Conservation (phyloP, 208 protist genomes). For the Phytomonas francai region DNA sequence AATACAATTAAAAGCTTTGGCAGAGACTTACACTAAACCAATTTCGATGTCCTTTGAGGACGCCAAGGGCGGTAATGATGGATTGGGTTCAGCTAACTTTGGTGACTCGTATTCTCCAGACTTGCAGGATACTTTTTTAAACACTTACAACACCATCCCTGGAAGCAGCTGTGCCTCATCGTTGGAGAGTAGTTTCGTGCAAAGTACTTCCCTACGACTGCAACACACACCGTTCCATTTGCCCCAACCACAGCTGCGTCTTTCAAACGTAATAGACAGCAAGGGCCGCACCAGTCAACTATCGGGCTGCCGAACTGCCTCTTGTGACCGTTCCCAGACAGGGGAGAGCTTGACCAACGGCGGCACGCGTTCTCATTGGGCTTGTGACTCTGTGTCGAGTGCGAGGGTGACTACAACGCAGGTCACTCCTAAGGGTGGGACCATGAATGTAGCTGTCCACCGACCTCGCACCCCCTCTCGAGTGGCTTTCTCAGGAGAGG, state of each 20-base stretch:
- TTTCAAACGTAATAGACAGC: background rate
- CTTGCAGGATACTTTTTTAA: background rate
- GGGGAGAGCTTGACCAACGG: background rate
- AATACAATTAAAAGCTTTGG: constrained; percentile 17
- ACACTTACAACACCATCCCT: background rate
- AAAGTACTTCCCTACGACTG: background rate
- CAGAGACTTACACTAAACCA: constrained; percentile 11
- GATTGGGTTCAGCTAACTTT: background rate
- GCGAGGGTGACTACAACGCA: background rate
- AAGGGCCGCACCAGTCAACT: background rate
- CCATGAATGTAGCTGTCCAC: background rate
- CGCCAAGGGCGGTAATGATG: background rate
- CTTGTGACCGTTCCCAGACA: background rate
- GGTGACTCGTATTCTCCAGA: background rate
- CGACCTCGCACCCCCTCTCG: background rate
- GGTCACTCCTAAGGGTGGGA: background rate
- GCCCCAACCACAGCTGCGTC: background rate
- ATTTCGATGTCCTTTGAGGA: constrained; percentile 6
- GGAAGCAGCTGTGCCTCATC: background rate
- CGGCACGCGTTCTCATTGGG: background rate
- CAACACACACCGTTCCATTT: background rate
- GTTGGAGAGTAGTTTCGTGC: background rate
- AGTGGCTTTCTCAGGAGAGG: background rate
- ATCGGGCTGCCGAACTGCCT: background rate
- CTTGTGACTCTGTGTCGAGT: background rate